Evolutionary conservation across 371 early-diverging fungal species (phyloP).

Genomic region (Haplosporangium sp.): DNA sequence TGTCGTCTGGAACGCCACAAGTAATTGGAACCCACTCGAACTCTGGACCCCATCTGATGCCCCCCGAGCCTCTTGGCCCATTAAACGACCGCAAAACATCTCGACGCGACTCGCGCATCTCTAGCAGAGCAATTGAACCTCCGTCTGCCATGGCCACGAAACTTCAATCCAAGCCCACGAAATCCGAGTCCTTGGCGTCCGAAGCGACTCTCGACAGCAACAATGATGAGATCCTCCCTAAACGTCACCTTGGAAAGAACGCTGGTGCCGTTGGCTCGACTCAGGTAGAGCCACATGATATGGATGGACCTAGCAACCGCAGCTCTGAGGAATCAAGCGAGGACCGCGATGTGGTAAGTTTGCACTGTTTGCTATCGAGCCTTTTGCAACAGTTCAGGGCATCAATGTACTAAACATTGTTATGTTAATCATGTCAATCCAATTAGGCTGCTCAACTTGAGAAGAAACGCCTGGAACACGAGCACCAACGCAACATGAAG

Average conservation of each 20-base stretch:
- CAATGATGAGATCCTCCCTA: slow-evolving; percentile 44
- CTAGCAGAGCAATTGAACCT: slow-evolving; percentile 17
- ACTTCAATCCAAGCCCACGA: slow-evolving; percentile 29
- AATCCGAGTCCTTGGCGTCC: slow-evolving; percentile 34
- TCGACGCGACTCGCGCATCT: slow-evolving; percentile 18
- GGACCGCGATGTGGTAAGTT: slow-evolving; percentile 44
- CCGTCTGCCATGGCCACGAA: slow-evolving; percentile 41
- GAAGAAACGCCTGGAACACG: slow-evolving; percentile 57
- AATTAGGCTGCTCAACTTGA: slow-evolving; percentile 54
- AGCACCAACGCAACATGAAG: slow-evolving; percentile 54
- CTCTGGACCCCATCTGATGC: slow-evolving; percentile 28
- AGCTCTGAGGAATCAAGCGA: slow-evolving; percentile 29
- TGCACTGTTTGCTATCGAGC: background rate
- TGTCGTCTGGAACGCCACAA: background rate
- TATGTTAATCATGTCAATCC: background rate
- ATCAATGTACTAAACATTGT: background rate
- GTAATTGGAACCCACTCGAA: background rate
- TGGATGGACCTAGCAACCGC: slow-evolving; percentile 22
- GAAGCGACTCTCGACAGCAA: slow-evolving; percentile 26
- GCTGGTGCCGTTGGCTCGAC: slow-evolving; percentile 44
- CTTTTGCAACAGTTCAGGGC: background rate
- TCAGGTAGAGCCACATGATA: slow-evolving; percentile 23
- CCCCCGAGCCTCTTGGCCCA: slow-evolving; percentile 32
- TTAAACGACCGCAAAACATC: slow-evolving; percentile 19
- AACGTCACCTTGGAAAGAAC: slow-evolving; percentile 22